These are phyloP conservation scores for Dichotomocladium elegans DNA, from an alignment of 371 early-diverging fungal genomes.

Conservation along the genomic window DNA sequence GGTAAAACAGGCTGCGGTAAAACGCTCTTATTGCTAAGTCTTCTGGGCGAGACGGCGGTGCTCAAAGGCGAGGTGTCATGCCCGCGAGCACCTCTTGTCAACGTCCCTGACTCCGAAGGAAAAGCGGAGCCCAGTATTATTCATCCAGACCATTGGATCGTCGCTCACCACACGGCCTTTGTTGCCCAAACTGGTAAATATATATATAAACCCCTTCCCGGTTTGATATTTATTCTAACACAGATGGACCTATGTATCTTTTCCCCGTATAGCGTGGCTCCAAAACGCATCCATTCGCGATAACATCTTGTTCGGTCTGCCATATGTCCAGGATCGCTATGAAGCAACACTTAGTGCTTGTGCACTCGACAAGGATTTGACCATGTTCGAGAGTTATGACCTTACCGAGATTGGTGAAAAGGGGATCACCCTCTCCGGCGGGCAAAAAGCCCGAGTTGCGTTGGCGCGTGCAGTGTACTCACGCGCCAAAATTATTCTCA, in stretches of 20 bases:
- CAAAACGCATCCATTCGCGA: conserved; percentile 75
- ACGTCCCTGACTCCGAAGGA: conserved; percentile 9
- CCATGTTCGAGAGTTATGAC: conserved; percentile 75
- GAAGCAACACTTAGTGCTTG: conserved; percentile 60
- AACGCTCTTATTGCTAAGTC: conserved; percentile 57
- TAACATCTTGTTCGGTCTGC: conserved; percentile 52
- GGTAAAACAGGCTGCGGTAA: conserved; percentile 71
- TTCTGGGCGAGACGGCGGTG: conserved; percentile 58
- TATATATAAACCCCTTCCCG: no score
- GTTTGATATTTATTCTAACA: not conserved
- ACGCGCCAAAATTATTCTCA: conserved; percentile 61
- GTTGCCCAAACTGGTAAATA: conserved; percentile 25
- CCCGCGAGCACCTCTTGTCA: conserved; percentile 34
- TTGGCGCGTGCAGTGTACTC: conserved; percentile 87
- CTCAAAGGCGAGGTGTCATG: conserved; percentile 35
- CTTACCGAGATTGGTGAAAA: conserved; percentile 91
- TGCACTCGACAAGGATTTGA: conserved; percentile 43
- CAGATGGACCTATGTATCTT: not conserved
- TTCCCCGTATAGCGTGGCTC: conserved; percentile 68
- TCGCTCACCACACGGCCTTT: conserved; percentile 21
- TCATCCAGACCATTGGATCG: conserved; percentile 18
- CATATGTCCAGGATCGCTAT: conserved; percentile 37
- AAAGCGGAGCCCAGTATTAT: not conserved
- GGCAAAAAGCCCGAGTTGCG: conserved; percentile 77
- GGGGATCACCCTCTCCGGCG: conserved; percentile 74